Conservation (phyloP, 306 rosid genomes). For the Leucaena leucocephala region DNA sequence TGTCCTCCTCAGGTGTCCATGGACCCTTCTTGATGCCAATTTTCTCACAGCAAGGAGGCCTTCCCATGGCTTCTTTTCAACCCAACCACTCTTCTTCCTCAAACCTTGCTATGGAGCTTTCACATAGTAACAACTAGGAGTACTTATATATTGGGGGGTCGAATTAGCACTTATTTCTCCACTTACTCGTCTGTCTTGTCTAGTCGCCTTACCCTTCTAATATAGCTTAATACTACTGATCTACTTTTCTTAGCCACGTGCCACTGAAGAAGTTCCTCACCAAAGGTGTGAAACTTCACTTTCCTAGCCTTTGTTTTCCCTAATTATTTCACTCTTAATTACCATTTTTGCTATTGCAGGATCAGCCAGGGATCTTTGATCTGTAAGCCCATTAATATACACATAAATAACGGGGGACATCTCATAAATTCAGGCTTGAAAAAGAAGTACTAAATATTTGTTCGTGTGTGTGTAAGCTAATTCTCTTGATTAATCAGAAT, state of each 20-base stretch:
- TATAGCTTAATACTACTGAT: neutral
- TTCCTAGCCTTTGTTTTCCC: slow-evolving; percentile 24
- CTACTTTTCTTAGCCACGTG: slow-evolving; percentile 38
- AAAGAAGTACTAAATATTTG: neutral
- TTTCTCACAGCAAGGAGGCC: slow-evolving; percentile 99
- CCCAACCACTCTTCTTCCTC: neutral
- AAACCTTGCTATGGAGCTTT: slow-evolving; percentile 34
- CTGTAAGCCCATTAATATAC: neutral
- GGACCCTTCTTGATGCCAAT: slow-evolving; percentile 98
- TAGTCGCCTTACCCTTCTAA: slow-evolving; percentile 32
- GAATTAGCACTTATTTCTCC: slow-evolving; percentile 4
- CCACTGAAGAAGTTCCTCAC: slow-evolving; percentile 19
- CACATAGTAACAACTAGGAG: slow-evolving; percentile 41
- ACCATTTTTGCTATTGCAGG: neutral
- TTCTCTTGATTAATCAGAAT: neutral
- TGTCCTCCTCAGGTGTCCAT: slow-evolving; percentile 99
- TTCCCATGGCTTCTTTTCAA: slow-evolving; percentile 61
- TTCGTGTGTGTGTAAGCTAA: neutral
- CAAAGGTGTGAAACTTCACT: slow-evolving; percentile 32
- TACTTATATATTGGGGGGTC: slow-evolving; percentile 36
- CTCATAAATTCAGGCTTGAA: neutral
- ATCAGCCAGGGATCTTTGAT: neutral
- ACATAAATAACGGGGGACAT: neutral
- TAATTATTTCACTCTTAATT: neutral
- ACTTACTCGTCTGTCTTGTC: slow-evolving; percentile 32